phyloP scores from a whole-genome alignment of 305 asterid species.

The Fraxinus velutina region DNA sequence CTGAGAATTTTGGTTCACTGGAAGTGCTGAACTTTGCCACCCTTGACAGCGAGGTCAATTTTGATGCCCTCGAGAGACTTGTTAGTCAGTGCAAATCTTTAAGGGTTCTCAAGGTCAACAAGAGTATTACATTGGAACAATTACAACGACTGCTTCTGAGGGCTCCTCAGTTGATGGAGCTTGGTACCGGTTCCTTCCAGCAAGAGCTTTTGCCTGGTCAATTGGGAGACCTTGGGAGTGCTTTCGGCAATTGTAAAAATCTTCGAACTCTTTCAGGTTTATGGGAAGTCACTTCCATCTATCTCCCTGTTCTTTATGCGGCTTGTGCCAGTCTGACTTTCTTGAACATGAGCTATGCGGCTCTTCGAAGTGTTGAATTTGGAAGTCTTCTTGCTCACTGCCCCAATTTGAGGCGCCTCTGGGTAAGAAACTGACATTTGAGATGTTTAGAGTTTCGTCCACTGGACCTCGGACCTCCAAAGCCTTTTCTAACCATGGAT shows the following conservation, averaged over 20 bases:
- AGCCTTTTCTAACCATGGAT: neutral
- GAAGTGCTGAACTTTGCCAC: conserved; percentile 68
- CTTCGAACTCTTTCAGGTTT: conserved; percentile 60
- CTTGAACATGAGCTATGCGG: conserved; percentile 60
- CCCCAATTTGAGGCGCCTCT: conserved; percentile 67
- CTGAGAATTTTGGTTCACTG: conserved; percentile 62
- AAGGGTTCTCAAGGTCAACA: conserved; percentile 66
- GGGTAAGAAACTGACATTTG: conserved; percentile 53
- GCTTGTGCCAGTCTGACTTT: conserved; percentile 64
- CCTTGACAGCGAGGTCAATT: conserved; percentile 56
- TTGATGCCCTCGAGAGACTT: conserved; percentile 67
- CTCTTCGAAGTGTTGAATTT: conserved; percentile 58
- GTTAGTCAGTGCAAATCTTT: conserved; percentile 60
- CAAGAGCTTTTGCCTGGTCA: conserved; percentile 55
- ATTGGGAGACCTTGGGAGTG: conserved; percentile 44
- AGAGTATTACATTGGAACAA: conserved; percentile 48
- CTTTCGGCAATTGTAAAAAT: conserved; percentile 50
- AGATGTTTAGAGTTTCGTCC: neutral
- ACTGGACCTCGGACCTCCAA: neutral
- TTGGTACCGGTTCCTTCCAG: conserved; percentile 72
- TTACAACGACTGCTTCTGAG: conserved; percentile 56
- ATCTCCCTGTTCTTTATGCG: conserved; percentile 66
- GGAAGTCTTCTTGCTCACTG: conserved; percentile 59
- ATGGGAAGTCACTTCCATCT: conserved; percentile 52
- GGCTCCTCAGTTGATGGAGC: conserved; percentile 55